Evolutionary conservation across 2,329 filamentous ascomycete species (phyloP).

Genomic region (Coniochaeta sp.): DNA sequence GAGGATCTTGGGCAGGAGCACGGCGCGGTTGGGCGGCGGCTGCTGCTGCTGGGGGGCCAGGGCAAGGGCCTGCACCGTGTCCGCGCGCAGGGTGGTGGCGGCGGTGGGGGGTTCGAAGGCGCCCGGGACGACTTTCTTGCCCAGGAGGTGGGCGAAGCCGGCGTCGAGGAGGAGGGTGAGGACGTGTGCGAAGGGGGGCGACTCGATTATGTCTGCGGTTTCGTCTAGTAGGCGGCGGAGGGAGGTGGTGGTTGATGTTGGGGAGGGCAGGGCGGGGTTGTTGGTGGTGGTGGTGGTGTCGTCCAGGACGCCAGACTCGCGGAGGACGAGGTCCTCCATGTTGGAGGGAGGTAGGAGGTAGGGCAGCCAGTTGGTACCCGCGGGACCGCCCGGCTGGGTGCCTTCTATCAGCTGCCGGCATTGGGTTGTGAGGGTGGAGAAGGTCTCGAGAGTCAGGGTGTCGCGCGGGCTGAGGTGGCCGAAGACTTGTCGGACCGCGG

Average conservation of each 20-base stretch:
- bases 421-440: conserved; percentile 73
- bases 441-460: conserved; percentile 70
- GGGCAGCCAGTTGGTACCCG: conserved; percentile 65
- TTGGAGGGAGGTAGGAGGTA: conserved; percentile 74
- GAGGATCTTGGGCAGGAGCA: conserved; percentile 76
- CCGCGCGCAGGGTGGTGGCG: not conserved
- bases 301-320: conserved; percentile 71
- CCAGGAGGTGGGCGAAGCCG: conserved; percentile 76
- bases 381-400: conserved; percentile 25
- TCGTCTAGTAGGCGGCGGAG: conserved; percentile 87
- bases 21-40: conserved; percentile 31
- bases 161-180: conserved; percentile 80
- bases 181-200: conserved; percentile 81
- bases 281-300: conserved; percentile 33
- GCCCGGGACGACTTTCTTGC: conserved; percentile 70
- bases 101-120: conserved; percentile 53
- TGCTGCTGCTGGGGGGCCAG: conserved; percentile 16
- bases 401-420: conserved; percentile 84
- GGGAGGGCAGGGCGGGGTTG: conserved; percentile 7
- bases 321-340: conserved; percentile 76
- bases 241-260: conserved; percentile 32
- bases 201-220: conserved; percentile 92
- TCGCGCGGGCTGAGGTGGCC: conserved; percentile 84
- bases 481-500: conserved; percentile 84
- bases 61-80: conserved; percentile 3